Conservation (phyloP, 164 flowering plant genomes). For the Aristolochia contorta region DNA sequence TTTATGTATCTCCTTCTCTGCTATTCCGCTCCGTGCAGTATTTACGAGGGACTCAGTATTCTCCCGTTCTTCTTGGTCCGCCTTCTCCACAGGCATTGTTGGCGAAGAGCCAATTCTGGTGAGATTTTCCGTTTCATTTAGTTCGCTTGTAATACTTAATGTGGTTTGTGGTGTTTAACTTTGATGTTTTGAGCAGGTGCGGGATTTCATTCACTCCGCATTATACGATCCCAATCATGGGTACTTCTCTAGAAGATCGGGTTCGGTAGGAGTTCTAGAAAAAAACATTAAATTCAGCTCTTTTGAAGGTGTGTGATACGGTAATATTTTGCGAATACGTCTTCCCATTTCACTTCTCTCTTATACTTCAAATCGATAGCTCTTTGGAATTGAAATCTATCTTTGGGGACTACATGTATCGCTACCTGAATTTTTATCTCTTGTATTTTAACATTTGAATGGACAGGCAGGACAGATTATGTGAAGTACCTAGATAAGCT, state of each 20-base stretch:
- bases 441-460: background rate
- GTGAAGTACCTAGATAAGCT: slow-evolving; percentile 54
- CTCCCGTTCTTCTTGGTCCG: slow-evolving; percentile 14
- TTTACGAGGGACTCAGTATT: background rate
- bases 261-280: slow-evolving; percentile 76
- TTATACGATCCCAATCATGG: slow-evolving; percentile 75
- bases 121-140: slow-evolving; percentile 5
- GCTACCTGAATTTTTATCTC: background rate
- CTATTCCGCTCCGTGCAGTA: background rate
- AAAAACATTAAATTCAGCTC: slow-evolving; percentile 70
- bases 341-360: background rate
- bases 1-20: background rate
- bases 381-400: background rate
- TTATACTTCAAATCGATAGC: background rate
- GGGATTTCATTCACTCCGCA: slow-evolving; percentile 80
- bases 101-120: slow-evolving; percentile 63
- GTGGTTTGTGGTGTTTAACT: background rate
- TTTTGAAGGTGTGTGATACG: slow-evolving; percentile 43
- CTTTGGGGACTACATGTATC: background rate
- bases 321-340: background rate
- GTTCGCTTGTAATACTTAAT: background rate
- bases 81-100: slow-evolving; percentile 46
- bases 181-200: slow-evolving; percentile 36
- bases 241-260: slow-evolving; percentile 70
- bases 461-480: slow-evolving; percentile 73